Evolutionary conservation across 2,329 filamentous ascomycete species (phyloP), one percentile per base, ranked within the genome.

Genomic region (Talaromyces sp.): DNA sequence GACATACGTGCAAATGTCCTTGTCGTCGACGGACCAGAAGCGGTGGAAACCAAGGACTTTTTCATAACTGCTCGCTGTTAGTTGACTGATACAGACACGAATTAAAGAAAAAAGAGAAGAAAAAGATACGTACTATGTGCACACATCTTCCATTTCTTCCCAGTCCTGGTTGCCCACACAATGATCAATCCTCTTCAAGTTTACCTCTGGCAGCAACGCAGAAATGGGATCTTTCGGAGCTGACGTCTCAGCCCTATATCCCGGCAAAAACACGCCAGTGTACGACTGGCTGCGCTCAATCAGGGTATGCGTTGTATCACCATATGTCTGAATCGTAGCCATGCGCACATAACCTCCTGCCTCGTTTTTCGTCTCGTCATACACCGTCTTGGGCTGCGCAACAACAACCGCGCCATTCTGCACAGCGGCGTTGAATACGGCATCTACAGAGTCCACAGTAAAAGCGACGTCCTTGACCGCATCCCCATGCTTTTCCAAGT

Each of bases 101-200:
- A 52, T n/a, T 3, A 21, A 17, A 7, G 32, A 26, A n/a, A n/a
- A 17, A n/a, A n/a, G 10, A 17, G 2, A 50, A 26, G 14, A n/a
- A 17, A n/a, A n/a, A 52, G 32, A 55, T 7, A n/a, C 78, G 64
- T 72, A 81, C 79, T 86, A 87, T 61, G 82, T 81, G 71, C 85
- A 88, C 24, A 82, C 78, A 54, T 79, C 78, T 60, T 87, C 83
- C 84, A 98, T 96, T 75, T 93, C 88, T 75, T 92, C 83, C 93
- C 93, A 97, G 76, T 91, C 89, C 80, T 97, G 93, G 81, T 98
- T 97, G 66, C 93, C 93, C 68, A 98, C 93, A 76, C 93, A 97
- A 82, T 98, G 93, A 78, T 98, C 93, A 77, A 98, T 92, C 67
- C 86, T 86, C 63, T 84, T 83, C 58, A 96, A 83, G 10, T 80